phyloP scores from a whole-genome alignment of 495 filamentous ascomycete genomes.

The Xanthoparmelia taractica region DNA sequence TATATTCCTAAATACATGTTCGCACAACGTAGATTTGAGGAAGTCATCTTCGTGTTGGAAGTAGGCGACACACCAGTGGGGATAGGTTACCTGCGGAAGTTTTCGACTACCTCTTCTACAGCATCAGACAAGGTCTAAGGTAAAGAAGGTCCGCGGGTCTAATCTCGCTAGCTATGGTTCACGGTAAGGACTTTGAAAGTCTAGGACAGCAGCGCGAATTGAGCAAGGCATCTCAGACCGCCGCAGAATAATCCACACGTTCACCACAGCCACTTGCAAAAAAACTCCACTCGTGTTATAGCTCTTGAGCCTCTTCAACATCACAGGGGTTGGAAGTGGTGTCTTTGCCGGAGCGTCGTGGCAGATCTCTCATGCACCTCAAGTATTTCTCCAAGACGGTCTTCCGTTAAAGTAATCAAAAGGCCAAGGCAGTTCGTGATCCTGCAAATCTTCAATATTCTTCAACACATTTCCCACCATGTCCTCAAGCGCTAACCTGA shows the following conservation, averaged over 20 bases:
- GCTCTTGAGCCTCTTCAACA: too few relatives aligned
- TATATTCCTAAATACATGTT: slow-evolving; percentile 2
- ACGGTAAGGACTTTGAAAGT: not conserved
- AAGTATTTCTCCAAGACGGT: too few relatives aligned
- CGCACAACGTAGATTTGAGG: not conserved
- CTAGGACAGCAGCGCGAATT: not conserved
- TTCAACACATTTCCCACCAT: too few relatives aligned
- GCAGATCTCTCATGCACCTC: too few relatives aligned
- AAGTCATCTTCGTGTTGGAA: not conserved
- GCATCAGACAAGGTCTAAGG: not conserved
- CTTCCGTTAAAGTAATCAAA: too few relatives aligned
- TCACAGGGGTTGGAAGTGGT: too few relatives aligned
- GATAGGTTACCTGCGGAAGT: not conserved
- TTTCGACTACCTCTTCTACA: not conserved
- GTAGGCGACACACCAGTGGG: slow-evolving; percentile 1
- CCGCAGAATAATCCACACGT: too few relatives aligned
- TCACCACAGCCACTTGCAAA: too few relatives aligned
- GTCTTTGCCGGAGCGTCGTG: not conserved
- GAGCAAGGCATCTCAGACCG: not conserved
- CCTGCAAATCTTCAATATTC: too few relatives aligned
- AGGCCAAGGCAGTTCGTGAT: too few relatives aligned
- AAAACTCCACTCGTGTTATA: too few relatives aligned
- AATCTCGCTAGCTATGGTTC: not conserved
- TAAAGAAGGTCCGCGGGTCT: not conserved
- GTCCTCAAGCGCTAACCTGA: too few relatives aligned